Base-by-base conservation (phyloP, 768 basidiomycete genomes). In the Serpula lacrymans region DNA sequence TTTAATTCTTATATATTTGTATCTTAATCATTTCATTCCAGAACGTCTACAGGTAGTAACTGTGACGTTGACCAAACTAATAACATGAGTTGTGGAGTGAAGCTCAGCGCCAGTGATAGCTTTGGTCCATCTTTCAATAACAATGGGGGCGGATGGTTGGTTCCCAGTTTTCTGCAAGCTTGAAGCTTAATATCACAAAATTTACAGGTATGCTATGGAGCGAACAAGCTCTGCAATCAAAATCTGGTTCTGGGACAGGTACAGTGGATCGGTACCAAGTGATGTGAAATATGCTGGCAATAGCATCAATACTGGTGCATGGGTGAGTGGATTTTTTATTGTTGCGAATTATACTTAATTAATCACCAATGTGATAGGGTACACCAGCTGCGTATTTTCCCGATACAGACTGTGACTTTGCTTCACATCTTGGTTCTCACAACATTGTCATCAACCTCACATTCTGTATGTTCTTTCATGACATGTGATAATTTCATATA, bases 361-460 rank as follows among this genome's bases (percentile, higher is more conserved):
- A n/a, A 7, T 26, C 5, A 5, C 26, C n/a, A n/a, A n/a, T n/a
- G n/a, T n/a, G n/a, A n/a, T n/a, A 77, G 77, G 78, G 81, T 4
- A 71, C 63, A 0, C 81, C 82, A 4, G 52, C 58, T 4, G 82
- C 80, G 4, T 66, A 65, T 53, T 84, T 83, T 63, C 80, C 80
- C 4, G 71, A 65, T 51, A 75, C 68, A 3, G 63, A 67, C 37
- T 87, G 83, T 53, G 65, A 79, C 45, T 67, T 86, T 29, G 50
- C 63, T 41, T 57, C 64, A 41, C 59, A 75, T 41, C 77, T 84
- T 50, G 61, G 68, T 8, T 48, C 63, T 1, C 71, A 82, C 51
- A 77, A 77, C 46, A 82, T 82, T 41, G 64, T 82, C 42, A 20
- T 22, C 35, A 38, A 43, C 16, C 24, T 14, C 10, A 29, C 14